Evolutionary conservation across 306 rosid species (phyloP), one percentile per base, ranked within the genome.

Genomic region (Acacia confusa): DNA sequence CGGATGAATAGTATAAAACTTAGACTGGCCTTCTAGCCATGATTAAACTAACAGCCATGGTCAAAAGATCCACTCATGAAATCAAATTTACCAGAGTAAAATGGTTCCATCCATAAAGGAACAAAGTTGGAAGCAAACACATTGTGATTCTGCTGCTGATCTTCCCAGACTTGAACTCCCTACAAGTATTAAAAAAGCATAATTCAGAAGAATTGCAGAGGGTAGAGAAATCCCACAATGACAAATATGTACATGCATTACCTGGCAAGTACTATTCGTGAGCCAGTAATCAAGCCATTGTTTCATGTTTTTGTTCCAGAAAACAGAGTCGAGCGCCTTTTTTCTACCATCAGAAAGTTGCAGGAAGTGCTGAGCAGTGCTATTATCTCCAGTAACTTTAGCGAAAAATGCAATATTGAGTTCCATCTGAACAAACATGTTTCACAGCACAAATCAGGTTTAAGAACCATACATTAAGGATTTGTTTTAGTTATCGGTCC

Each of bases 231-330:
- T 72, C 43, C 41, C 65, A 63, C 9, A 73, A 71, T 60, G 68
- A 34, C 13, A 74, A 64, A 77, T 71, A 58, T 82, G 17, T 38
- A 30, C 55, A 41, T 28, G 64, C 65, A 75, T 48, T 75, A 86
- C 91, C 89, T 88, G 83, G 67, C 82, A 77, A 2, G 34, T 67
- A 79, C 60, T 68, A 82, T 81, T 74, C 69, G 50, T 72, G 74
- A 93, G 91, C 98, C 97, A 93, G 83, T 85, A 93, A 86, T 95
- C 99, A 81, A 91, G 88, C 99, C 99, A 95, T 47, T 93, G 97
- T 32, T 89, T 88, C 89, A 43, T 90, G 84, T 87, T 76, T 14
- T 36, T 79, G 69, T 91, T 89, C 99, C 98, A 92, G 87, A 95
- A 92, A 84, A 95, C 78, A 74, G 90, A 86, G 79, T 87, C 69